Conservation (phyloP, 768 basidiomycete genomes). For the Lactifluus volemus region DNA sequence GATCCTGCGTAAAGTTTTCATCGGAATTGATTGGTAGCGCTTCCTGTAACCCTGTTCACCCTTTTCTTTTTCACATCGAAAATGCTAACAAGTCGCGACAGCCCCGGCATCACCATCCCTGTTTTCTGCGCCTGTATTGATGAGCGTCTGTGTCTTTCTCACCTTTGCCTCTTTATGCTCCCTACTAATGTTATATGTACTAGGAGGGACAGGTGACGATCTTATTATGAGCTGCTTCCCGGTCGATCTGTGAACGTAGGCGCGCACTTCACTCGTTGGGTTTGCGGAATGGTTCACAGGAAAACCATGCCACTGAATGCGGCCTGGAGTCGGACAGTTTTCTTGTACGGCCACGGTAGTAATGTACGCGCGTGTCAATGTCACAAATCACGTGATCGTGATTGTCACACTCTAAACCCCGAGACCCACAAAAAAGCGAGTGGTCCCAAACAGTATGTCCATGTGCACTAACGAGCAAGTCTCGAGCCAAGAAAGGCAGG, state of each 20-base stretch:
- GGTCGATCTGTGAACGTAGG: background rate
- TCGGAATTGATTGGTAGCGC: background rate
- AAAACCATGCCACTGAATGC: too few species aligned
- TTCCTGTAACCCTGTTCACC: background rate
- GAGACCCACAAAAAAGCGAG: too few species aligned
- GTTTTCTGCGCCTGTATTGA: background rate
- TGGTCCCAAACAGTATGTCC: background rate
- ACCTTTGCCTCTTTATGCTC: background rate
- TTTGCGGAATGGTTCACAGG: too few species aligned
- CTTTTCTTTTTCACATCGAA: too few species aligned
- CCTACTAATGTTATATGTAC: background rate
- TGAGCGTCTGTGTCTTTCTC: background rate
- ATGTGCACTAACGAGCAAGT: background rate
- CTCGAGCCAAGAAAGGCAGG: constrained; percentile 5
- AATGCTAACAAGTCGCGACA: background rate
- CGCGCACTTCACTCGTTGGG: too few species aligned
- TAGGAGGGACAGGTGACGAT: background rate
- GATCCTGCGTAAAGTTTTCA: background rate
- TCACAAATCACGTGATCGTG: constrained; percentile 13
- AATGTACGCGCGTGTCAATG: background rate
- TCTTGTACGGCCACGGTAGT: too few species aligned
- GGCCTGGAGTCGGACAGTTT: too few species aligned
- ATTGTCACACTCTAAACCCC: background rate
- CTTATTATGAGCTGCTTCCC: background rate
- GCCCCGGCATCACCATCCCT: background rate